These are phyloP conservation scores for Casaregolazyma suthepensis DNA, from an alignment of 1,139 yeast genomes.

Conservation along the genomic window DNA sequence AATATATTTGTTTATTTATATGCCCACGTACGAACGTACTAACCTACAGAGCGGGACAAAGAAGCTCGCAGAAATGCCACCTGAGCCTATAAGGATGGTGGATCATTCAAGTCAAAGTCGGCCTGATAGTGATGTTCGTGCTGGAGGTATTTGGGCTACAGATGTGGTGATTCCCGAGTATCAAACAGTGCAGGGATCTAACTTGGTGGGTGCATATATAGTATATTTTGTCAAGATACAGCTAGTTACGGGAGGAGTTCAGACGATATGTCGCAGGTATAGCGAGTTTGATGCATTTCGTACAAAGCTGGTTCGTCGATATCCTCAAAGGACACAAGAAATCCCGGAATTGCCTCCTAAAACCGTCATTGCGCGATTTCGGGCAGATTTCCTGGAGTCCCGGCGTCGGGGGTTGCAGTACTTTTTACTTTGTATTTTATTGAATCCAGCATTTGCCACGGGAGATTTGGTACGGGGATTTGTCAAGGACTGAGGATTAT, in stretches of 20 bases:
- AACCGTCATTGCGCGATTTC: conserved; percentile 45
- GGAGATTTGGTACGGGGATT: conserved; percentile 46
- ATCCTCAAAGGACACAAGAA: conserved; percentile 37
- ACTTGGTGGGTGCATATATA: conserved; percentile 35
- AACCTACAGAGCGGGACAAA: not conserved
- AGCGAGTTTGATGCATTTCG: conserved; percentile 56
- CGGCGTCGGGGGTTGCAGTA: conserved; percentile 68
- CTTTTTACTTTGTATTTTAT: conserved; percentile 59
- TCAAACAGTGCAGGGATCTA: conserved; percentile 35
- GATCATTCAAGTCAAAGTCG: conserved; percentile 6
- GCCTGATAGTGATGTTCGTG: not conserved
- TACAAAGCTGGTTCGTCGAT: conserved; percentile 35
- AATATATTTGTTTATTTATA: too few relatives aligned
- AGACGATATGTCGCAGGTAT: conserved; percentile 54
- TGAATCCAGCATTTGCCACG: conserved; percentile 56
- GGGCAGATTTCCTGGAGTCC: conserved; percentile 52
- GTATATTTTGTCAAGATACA: conserved; percentile 37
- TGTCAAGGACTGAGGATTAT: conserved; percentile 30
- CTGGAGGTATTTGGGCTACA: conserved; percentile 33
- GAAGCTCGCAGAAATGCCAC: conserved; percentile 3
- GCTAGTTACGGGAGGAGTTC: conserved; percentile 39
- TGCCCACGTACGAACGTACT: too few relatives aligned
- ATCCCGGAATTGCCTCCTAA: conserved; percentile 68
- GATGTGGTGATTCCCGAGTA: conserved; percentile 38
- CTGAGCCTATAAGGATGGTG: conserved; percentile 13